Evolutionary conservation across 768 basidiomycete species (phyloP).

Genomic region (Vararia minispora): DNA sequence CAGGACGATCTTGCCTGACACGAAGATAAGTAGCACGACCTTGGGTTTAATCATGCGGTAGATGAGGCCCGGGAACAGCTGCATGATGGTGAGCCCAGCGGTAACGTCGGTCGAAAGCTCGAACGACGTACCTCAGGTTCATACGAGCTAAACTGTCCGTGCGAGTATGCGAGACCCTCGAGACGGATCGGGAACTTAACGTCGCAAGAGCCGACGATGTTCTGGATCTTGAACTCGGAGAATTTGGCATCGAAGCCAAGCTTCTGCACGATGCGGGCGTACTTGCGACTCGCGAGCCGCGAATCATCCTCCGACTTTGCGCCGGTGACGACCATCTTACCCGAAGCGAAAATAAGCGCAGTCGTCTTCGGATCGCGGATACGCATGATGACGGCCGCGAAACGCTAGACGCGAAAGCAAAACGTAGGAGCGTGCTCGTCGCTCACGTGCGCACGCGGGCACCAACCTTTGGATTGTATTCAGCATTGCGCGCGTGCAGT

Average conservation of each 20-base stretch:
- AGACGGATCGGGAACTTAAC: conserved; percentile 98
- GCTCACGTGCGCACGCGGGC: conserved; percentile 31
- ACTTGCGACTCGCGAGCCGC: conserved; percentile 92
- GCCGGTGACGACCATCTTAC: conserved; percentile 99
- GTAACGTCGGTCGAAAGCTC: conserved; percentile 9
- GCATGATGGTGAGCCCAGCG: background rate
- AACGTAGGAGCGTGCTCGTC: conserved; percentile 51
- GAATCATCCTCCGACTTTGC: conserved; percentile 99
- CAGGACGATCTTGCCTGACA: conserved; percentile 97
- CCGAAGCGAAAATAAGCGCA: conserved; percentile 97
- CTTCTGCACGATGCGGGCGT: conserved; percentile 98
- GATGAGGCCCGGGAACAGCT: conserved; percentile 98
- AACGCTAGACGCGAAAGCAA: conserved; percentile 71
- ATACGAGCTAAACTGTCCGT: conserved; percentile 96
- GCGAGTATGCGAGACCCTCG: conserved; percentile 94
- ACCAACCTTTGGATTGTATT: conserved; percentile 99
- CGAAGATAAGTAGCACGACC: conserved; percentile 96
- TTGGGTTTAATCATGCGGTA: conserved; percentile 99
- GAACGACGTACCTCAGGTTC: conserved; percentile 80
- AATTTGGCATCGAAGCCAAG: conserved; percentile 99
- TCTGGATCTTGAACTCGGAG: conserved; percentile 99
- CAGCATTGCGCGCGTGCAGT: conserved; percentile 93
- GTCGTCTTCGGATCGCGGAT: conserved; percentile 99
- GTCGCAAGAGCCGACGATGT: conserved; percentile 96
- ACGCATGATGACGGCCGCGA: conserved; percentile 99